Evolutionary conservation across 2,329 filamentous ascomycete genomes (phyloP).

Genomic region (Alternaria burnsii): DNA sequence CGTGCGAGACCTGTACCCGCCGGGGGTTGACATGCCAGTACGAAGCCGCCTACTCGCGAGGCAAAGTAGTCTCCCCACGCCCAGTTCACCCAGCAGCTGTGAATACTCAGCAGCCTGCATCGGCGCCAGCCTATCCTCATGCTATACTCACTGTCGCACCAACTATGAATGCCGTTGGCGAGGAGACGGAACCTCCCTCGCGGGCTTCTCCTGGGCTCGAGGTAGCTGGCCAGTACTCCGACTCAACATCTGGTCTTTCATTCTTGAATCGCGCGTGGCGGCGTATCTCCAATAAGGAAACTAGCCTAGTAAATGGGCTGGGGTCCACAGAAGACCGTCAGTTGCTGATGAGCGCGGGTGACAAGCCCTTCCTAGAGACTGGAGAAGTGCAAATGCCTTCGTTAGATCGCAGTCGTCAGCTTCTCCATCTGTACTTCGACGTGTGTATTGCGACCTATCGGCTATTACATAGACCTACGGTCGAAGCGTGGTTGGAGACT

Average conservation of each 20-base stretch:
- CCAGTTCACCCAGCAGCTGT: not conserved
- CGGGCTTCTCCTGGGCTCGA: slow-evolving; percentile 59
- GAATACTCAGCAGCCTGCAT: not conserved
- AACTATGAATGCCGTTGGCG: not conserved
- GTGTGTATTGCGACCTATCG: slow-evolving; percentile 67
- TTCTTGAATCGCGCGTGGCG: slow-evolving; percentile 74
- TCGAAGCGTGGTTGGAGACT: slow-evolving; percentile 56
- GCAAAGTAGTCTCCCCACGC: slow-evolving; percentile 34
- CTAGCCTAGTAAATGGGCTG: slow-evolving; percentile 34
- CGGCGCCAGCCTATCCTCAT: slow-evolving; percentile 1
- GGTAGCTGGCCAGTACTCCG: slow-evolving; percentile 65
- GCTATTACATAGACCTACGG: slow-evolving; percentile 62
- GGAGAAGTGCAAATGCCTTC: slow-evolving; percentile 38
- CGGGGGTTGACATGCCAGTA: slow-evolving; percentile 32
- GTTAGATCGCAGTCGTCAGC: slow-evolving; percentile 29
- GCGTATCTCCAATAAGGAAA: slow-evolving; percentile 68
- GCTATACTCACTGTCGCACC: slow-evolving; percentile 1
- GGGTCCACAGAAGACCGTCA: slow-evolving; percentile 50
- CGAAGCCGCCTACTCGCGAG: slow-evolving; percentile 36
- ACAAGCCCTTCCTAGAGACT: slow-evolving; percentile 57
- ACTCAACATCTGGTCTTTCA: slow-evolving; percentile 61
- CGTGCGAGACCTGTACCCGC: slow-evolving; percentile 34
- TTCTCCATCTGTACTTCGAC: slow-evolving; percentile 65
- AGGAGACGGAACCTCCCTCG: slow-evolving; percentile 25
- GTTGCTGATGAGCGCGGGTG: slow-evolving; percentile 60